phyloP scores from a whole-genome alignment of 2,329 filamentous ascomycete genomes.

The Xylariaceae sp. region DNA sequence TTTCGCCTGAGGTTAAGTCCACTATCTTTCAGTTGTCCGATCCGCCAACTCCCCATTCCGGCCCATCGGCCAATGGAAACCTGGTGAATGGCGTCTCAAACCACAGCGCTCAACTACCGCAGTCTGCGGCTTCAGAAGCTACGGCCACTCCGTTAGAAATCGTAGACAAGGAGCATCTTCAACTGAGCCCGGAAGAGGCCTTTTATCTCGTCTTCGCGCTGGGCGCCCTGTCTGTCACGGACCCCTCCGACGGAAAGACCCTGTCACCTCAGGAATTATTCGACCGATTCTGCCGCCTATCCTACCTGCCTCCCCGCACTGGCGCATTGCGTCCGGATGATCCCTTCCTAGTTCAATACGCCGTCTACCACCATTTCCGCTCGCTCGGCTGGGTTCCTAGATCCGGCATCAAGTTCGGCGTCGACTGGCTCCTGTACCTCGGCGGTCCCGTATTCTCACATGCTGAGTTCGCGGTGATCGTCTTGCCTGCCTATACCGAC shows the following conservation, averaged over 20 bases:
- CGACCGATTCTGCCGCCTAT: conserved; percentile 61
- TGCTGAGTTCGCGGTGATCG: conserved; percentile 82
- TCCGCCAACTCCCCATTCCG: conserved; percentile 44
- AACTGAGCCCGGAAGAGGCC: conserved; percentile 82
- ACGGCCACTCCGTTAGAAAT: conserved; percentile 27
- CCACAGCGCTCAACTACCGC: conserved; percentile 17
- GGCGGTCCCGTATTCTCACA: conserved; percentile 91
- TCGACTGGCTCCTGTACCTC: conserved; percentile 91
- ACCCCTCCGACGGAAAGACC: conserved; percentile 40
- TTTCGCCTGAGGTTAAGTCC: conserved; percentile 62
- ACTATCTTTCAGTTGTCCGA: conserved; percentile 53
- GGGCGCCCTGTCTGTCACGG: conserved; percentile 62
- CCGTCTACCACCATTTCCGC: conserved; percentile 91
- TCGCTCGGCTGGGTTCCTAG: conserved; percentile 93
- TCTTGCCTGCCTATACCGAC: conserved; percentile 77
- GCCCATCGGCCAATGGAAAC: conserved; percentile 19
- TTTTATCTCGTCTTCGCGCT: conserved; percentile 84
- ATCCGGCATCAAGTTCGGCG: conserved; percentile 87
- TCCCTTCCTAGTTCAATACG: conserved; percentile 79
- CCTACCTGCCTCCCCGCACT: conserved; percentile 58
- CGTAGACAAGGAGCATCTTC: conserved; percentile 71
- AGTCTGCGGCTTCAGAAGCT: not conserved
- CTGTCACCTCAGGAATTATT: conserved; percentile 57
- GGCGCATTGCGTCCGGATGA: conserved; percentile 64
- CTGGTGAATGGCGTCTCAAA: conserved; percentile 16